phyloP scores from a whole-genome alignment of 495 filamentous ascomycete species.

The Massariosphaeria phaeospora region DNA sequence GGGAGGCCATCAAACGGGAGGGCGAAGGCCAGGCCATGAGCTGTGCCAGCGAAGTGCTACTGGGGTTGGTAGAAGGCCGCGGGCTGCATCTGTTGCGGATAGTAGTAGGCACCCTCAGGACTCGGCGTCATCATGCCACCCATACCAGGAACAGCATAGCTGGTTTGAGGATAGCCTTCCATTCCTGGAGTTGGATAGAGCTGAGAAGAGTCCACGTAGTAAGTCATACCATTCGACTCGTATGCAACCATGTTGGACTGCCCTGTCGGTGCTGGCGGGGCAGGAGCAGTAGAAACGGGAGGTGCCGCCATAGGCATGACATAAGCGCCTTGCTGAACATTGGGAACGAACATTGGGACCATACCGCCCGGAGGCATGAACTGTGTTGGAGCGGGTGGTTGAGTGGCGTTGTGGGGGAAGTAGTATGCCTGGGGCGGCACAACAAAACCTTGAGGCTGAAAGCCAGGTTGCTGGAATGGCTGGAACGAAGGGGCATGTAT shows the following conservation, averaged over 20 bases:
- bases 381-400: constrained; percentile 27
- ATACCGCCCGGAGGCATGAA: constrained; percentile 31
- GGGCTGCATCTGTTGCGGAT: constrained; percentile 48
- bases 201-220: constrained; percentile 81
- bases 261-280: constrained; percentile 44
- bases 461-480: constrained; percentile 44
- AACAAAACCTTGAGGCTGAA: constrained; percentile 33
- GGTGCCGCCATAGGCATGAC: constrained; percentile 36
- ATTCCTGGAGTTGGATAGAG: constrained; percentile 50
- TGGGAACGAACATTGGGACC: constrained; percentile 35
- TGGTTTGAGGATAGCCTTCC: constrained; percentile 45
- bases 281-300: constrained; percentile 39
- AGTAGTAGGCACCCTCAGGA: constrained; percentile 62
- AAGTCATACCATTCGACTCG: constrained; percentile 90
- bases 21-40: neutral
- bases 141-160: constrained; percentile 59
- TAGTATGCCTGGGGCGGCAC: constrained; percentile 48
- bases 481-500: constrained; percentile 93
- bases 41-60: neutral
- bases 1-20: neutral
- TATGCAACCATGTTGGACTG: constrained; percentile 75
- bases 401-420: constrained; percentile 35
- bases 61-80: constrained; percentile 13
- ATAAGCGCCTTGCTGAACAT: constrained; percentile 26
- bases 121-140: constrained; percentile 76